Evolutionary conservation across 2,329 filamentous ascomycete genomes (phyloP), one percentile per base, ranked within the genome.

Genomic region (Aspergillus pseudonomiae): DNA sequence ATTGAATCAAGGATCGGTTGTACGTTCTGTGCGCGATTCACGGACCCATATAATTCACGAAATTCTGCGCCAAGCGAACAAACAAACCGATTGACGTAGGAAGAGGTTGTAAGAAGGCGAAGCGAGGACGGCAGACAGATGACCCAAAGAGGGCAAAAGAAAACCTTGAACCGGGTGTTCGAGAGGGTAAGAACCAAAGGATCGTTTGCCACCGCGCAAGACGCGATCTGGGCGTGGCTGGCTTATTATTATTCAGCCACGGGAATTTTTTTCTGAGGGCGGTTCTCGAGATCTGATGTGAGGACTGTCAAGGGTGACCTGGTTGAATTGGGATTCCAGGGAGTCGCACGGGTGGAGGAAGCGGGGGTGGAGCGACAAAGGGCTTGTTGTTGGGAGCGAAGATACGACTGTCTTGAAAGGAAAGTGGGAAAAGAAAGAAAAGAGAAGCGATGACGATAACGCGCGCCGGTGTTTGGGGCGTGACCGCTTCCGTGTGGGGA

Each of bases 151-250:
- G 57, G 53, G 48, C 46, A 60, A 46, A 48, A 50, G 54, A 64
- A 65, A 65, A 62, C 54, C 55, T 34, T 61, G 65, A 61, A 58
- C 34, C 59, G 63, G 43, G 55, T 58, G 68, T 70, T 68, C 67
- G 62, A 65, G 67, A 64, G 60, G 67, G 70, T 30, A 64, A 71
- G 72, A 75, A 74, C 72, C 74, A 74, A 64, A 73, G 69, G 70
- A 71, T 61, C 65, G 66, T 73, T 76, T 71, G 74, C 74, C 74
- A 76, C 74, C 73, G 68, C 65, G 64, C 57, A 48, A 57, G 68
- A 69, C 68, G 67, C 67, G 68, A 64, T 60, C 46, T 67, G 59
- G 53, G 67, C 46, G 46, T 52, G 46, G 46, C 46, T 67, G 67
- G 64, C 66, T 64, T 57, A 62, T 58, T 59, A 61, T 50, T 59